A percentile compares a stretch with the other conserved stretches of the same genome.
Evolutionary conservation across 805 yeast genomes (phyloP).

Genomic region (Candida succiphila): DNA sequence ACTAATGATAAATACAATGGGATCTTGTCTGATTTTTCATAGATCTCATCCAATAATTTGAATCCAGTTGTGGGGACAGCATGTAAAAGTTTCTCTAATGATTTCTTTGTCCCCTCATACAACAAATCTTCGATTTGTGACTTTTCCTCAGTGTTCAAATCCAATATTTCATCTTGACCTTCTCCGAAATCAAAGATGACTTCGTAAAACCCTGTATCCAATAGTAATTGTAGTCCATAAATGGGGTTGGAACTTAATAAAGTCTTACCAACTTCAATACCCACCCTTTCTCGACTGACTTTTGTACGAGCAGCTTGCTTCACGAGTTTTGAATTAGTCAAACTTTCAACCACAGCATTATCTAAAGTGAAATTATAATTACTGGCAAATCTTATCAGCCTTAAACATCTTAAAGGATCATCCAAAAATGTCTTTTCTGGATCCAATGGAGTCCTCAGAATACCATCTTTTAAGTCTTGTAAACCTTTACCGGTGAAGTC

Average conservation of each 20-base stretch:
- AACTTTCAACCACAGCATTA: conserved; percentile 45
- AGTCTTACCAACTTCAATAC: conserved; percentile 74
- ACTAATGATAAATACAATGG: conserved; percentile 39
- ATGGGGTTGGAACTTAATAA: conserved; percentile 53
- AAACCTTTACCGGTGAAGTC: conserved; percentile 78
- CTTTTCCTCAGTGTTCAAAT: conserved; percentile 6
- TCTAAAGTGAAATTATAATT: conserved; percentile 65
- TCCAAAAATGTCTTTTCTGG: conserved; percentile 83
- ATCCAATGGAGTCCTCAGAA: conserved; percentile 79
- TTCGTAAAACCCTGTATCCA: conserved; percentile 42
- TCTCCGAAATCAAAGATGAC: conserved; percentile 44
- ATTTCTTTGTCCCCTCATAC: conserved; percentile 7
- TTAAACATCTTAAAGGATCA: conserved; percentile 84
- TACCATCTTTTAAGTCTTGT: conserved; percentile 56
- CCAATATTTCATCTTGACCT: conserved; percentile 9
- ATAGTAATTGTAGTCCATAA: conserved; percentile 53
- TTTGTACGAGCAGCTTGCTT: conserved; percentile 53
- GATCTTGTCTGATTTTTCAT: not conserved
- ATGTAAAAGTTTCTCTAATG: conserved; percentile 11
- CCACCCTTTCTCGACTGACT: conserved; percentile 85
- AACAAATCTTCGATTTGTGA: conserved; percentile 4
- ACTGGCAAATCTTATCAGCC: conserved; percentile 80
- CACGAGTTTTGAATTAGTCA: conserved; percentile 51
- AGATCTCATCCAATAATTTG: conserved; percentile 1
- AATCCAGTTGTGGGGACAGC: conserved; percentile 11